phyloP scores from a whole-genome alignment of 805 yeast genomes.

The Vanderwaltozyma polyspora region DNA sequence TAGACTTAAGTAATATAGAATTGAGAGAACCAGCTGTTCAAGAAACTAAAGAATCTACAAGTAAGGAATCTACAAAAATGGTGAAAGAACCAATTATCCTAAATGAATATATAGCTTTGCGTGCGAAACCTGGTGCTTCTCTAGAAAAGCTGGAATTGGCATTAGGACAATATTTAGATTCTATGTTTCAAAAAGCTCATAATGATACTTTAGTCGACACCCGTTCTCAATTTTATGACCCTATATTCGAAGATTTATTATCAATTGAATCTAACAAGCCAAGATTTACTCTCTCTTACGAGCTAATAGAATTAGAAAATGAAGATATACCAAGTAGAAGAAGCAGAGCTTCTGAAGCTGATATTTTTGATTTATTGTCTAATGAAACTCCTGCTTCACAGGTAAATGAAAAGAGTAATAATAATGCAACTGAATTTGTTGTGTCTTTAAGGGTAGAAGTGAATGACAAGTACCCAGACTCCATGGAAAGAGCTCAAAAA shows the following conservation, averaged over 20 bases:
- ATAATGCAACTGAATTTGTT: conserved; percentile 6
- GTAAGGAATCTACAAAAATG: conserved; percentile 24
- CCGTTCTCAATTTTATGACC: conserved; percentile 42
- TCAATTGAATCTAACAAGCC: conserved; percentile 29
- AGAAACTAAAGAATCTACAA: conserved; percentile 9
- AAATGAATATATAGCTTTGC: conserved; percentile 20
- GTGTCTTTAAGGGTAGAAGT: conserved; percentile 16
- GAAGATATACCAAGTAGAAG: neutral
- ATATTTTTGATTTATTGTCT: conserved; percentile 21
- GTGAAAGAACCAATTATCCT: conserved; percentile 3
- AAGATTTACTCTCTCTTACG: conserved; percentile 18
- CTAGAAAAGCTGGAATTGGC: conserved; percentile 33
- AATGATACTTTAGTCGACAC: conserved; percentile 11
- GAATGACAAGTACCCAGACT: conserved; percentile 14
- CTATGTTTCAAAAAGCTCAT: conserved; percentile 31
- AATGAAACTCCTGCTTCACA: neutral
- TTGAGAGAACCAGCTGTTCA: conserved; percentile 13
- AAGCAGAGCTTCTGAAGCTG: conserved; percentile 2
- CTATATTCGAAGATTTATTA: conserved; percentile 47
- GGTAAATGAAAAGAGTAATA: neutral
- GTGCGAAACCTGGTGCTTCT: conserved; percentile 23
- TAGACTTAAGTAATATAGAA: conserved; percentile 64
- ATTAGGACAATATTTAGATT: conserved; percentile 34
- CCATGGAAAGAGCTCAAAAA: conserved; percentile 15
- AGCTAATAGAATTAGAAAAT: conserved; percentile 8